Evolutionary conservation across 73 alveolate genomes (phyloP).

Genomic region (Paramecium bursaria): DNA sequence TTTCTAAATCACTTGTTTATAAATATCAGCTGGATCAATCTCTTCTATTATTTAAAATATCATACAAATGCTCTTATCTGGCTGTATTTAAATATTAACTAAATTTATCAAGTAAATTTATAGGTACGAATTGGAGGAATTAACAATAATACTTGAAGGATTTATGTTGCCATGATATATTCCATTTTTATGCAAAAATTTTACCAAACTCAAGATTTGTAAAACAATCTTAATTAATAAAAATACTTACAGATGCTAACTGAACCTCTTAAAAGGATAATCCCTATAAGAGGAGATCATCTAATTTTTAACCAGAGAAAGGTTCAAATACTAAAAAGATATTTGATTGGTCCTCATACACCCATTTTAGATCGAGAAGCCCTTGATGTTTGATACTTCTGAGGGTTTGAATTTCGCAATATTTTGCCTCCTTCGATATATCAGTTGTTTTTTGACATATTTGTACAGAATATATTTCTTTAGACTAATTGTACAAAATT

Average conservation of each 20-base stretch:
- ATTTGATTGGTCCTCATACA: neutral
- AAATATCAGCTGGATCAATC: neutral
- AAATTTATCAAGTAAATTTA: conserved; percentile 1
- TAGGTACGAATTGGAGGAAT: neutral
- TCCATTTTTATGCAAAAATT: conserved; percentile 17
- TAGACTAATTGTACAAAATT: neutral
- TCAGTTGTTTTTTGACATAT: neutral
- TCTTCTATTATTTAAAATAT: neutral
- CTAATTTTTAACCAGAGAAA: conserved; percentile 22
- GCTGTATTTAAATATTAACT: neutral
- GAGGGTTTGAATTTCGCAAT: conserved; percentile 23
- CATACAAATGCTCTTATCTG: neutral
- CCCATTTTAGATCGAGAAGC: conserved; percentile 47
- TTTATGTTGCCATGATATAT: conserved; percentile 49
- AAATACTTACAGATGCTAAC: conserved; percentile 46
- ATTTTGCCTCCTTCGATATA: neutral
- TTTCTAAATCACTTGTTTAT: neutral
- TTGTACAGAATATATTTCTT: conserved; percentile 6
- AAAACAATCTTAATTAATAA: conserved; percentile 5
- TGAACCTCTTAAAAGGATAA: neutral
- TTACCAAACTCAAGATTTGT: neutral
- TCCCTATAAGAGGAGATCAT: neutral
- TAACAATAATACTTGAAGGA: conserved; percentile 9
- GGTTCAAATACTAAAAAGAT: conserved; percentile 25
- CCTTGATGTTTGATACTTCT: conserved; percentile 45